These are phyloP conservation scores for Sungouiella blattae DNA, from an alignment of 805 yeast genomes.

Conservation along the genomic window DNA sequence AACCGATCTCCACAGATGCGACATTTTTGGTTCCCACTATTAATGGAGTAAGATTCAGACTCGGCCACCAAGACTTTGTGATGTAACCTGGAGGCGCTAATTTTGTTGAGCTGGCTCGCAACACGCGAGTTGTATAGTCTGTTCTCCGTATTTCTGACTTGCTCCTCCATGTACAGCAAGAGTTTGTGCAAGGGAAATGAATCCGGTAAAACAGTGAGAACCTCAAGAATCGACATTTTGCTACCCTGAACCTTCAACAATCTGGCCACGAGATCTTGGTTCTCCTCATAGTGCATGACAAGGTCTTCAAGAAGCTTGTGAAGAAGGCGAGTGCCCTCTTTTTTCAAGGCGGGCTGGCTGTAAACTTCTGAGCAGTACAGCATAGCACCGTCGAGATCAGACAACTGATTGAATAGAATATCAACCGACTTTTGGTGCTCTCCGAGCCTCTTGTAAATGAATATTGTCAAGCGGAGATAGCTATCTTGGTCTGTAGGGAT, in stretches of 20 bases:
- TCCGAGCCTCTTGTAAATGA: slow-evolving; percentile 55
- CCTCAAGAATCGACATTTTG: slow-evolving; percentile 42
- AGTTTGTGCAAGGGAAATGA: slow-evolving; percentile 44
- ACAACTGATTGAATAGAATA: slow-evolving; percentile 54
- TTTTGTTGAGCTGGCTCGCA: slow-evolving; percentile 48
- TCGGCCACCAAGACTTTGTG: slow-evolving; percentile 38
- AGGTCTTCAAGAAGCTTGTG: slow-evolving; percentile 48
- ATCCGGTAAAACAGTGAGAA: slow-evolving; percentile 52
- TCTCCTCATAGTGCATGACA: slow-evolving; percentile 36
- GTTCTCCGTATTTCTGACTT: slow-evolving; percentile 40
- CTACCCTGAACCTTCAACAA: slow-evolving; percentile 45
- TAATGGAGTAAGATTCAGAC: slow-evolving; percentile 34
- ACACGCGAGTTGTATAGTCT: slow-evolving; percentile 39
- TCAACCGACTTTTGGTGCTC: slow-evolving; percentile 63
- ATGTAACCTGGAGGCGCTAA: slow-evolving; percentile 47
- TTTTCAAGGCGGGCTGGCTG: slow-evolving; percentile 24
- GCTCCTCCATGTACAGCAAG: slow-evolving; percentile 41
- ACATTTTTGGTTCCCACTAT: slow-evolving; percentile 47
- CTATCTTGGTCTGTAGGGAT: slow-evolving; percentile 31
- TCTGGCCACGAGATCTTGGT: slow-evolving; percentile 35
- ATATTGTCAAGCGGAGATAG: slow-evolving; percentile 47
- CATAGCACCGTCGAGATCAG: slow-evolving; percentile 57
- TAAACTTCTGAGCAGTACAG: slow-evolving; percentile 55
- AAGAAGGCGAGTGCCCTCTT: slow-evolving; percentile 43
- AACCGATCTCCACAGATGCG: slow-evolving; percentile 54